Conservation (phyloP, 192 early-diverging fungal genomes). For the Coemansia sp. region DNA sequence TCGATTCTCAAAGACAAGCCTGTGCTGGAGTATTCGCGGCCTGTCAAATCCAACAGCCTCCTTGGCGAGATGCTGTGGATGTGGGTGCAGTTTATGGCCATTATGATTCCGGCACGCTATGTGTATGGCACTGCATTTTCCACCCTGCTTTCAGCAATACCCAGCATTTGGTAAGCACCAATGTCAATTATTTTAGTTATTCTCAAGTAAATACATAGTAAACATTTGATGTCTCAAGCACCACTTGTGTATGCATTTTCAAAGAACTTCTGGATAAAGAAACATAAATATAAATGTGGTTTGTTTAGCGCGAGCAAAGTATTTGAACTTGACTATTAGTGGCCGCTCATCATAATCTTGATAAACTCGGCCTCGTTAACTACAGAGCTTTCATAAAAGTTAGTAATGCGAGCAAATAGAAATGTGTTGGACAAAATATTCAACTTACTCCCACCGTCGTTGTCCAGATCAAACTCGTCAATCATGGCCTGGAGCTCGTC, state of each 20-base stretch:
- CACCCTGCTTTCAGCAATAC: neutral
- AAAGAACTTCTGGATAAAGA: neutral
- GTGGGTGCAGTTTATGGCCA: constrained; percentile 47
- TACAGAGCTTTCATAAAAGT: constrained; percentile 24
- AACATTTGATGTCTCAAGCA: neutral
- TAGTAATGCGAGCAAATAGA: neutral
- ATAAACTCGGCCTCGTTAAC: constrained; percentile 84
- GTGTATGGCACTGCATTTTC: constrained; percentile 17
- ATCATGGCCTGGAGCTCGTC: constrained; percentile 86
- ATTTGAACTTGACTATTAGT: neutral
- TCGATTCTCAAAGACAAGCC: constrained; percentile 30
- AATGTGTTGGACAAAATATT: neutral
- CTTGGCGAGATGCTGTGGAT: constrained; percentile 31
- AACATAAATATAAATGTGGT: neutral
- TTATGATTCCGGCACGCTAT: constrained; percentile 32
- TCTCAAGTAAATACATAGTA: constrained; percentile 1
- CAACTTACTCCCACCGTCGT: constrained; percentile 77
- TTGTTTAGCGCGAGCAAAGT: neutral
- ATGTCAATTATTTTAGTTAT: neutral
- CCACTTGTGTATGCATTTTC: neutral
- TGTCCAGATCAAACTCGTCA: constrained; percentile 84
- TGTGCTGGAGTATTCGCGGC: constrained; percentile 20
- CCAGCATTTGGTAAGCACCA: constrained; percentile 6
- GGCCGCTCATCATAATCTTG: constrained; percentile 72
- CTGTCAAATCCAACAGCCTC: constrained; percentile 19